Percentiles rank a stretch among this genome's conserved stretches.
These are phyloP conservation scores for Talaromyces islandicus DNA, from an alignment of 2,329 filamentous ascomycete genomes.

Conservation along the genomic window DNA sequence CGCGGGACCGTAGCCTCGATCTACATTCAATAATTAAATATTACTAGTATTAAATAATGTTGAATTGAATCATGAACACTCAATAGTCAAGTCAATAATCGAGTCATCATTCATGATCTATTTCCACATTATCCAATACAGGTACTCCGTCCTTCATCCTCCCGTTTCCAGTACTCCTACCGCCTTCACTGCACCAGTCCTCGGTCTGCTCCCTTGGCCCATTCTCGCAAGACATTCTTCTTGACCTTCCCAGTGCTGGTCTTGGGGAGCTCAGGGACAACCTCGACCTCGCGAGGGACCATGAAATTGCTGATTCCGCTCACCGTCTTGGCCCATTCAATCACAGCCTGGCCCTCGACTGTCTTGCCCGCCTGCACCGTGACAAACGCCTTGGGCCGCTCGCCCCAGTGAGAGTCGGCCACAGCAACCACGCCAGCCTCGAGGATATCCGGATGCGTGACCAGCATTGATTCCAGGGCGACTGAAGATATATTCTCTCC, in stretches of 20 bases:
- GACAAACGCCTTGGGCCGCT: conserved; percentile 89
- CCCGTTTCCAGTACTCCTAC: background rate
- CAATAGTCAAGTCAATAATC: background rate
- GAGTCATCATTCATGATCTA: background rate
- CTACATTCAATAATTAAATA: background rate
- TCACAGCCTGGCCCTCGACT: conserved; percentile 62
- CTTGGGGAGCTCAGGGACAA: conserved; percentile 87
- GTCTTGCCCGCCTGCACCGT: conserved; percentile 66
- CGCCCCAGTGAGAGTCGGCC: conserved; percentile 85
- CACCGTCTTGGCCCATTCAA: conserved; percentile 77
- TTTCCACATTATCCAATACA: background rate
- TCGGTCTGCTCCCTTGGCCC: conserved; percentile 59
- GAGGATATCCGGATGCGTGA: conserved; percentile 79
- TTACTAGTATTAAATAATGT: background rate
- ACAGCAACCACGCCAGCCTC: conserved; percentile 90
- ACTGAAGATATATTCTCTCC: conserved; percentile 97
- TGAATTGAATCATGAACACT: no score
- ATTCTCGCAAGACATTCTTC: conserved; percentile 87
- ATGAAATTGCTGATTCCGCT: conserved; percentile 86
- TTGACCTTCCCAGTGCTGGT: conserved; percentile 94
- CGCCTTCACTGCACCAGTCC: conserved; percentile 12
- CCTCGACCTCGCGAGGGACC: conserved; percentile 66
- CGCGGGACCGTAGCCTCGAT: background rate
- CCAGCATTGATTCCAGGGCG: conserved; percentile 82
- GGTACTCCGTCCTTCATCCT: background rate